Evolutionary conservation across 2,329 filamentous ascomycete genomes (phyloP).

Genomic region (Aureobasidium sp.): DNA sequence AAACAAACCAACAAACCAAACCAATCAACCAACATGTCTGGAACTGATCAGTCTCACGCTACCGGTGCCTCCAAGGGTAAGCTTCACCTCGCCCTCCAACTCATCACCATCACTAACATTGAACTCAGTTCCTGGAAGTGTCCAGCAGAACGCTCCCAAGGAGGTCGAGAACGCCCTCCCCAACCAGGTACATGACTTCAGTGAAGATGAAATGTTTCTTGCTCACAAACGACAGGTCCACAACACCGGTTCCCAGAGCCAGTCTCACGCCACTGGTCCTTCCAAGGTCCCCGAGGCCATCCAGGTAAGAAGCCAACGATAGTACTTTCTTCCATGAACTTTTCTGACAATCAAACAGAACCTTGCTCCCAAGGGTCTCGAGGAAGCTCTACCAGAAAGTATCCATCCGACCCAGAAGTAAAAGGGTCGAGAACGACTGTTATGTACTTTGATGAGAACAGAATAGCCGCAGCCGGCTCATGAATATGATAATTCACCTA

Average conservation of each 20-base stretch:
- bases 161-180: neutral
- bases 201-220: neutral
- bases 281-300: slow-evolving; percentile 9
- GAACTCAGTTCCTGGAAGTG: neutral
- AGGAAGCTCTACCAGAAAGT: slow-evolving; percentile 1
- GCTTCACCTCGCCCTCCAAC: neutral
- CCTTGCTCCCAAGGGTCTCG: neutral
- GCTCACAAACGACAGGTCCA: neutral
- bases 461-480: slow-evolving; percentile 7
- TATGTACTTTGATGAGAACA: neutral
- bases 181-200: neutral
- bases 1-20: neutral
- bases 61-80: slow-evolving; percentile 12
- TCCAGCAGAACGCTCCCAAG: slow-evolving; percentile 11
- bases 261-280: slow-evolving; percentile 6
- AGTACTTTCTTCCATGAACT: neutral
- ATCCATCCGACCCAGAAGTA: neutral
- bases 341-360: neutral
- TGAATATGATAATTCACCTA: neutral
- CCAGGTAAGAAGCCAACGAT: neutral
- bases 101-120: neutral
- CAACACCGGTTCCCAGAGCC: neutral
- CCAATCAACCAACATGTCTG: slow-evolving; percentile 12
- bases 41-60: slow-evolving; percentile 14
- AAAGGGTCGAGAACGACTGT: no score